These are phyloP conservation scores for Pulveroboletus sp. DNA, from an alignment of 768 basidiomycete genomes.

Conservation along the genomic window DNA sequence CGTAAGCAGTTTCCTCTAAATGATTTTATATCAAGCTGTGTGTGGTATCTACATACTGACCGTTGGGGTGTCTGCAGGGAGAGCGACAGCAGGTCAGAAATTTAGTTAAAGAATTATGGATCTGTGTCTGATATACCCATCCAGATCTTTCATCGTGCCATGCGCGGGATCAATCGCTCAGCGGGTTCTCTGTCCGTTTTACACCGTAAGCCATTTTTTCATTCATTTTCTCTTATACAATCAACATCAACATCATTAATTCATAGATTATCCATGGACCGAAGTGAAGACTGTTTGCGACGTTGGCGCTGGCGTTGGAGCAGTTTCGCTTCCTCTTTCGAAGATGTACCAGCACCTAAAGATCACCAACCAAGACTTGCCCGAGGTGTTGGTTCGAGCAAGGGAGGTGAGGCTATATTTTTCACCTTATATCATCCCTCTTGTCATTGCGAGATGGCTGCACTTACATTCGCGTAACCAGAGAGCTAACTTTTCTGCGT, in stretches of 20 bases:
- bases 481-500: background rate
- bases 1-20: conserved; percentile 7
- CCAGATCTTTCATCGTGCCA: conserved; percentile 23
- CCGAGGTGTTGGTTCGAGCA: conserved; percentile 21
- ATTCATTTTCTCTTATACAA: background rate
- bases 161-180: conserved; percentile 6
- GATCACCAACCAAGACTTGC: conserved; percentile 27
- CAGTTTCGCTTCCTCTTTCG: conserved; percentile 25
- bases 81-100: conserved; percentile 13
- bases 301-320: conserved; percentile 27
- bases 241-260: background rate
- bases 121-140: background rate
- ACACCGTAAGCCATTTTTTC: conserved; percentile 12
- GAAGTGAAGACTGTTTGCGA: conserved; percentile 25
- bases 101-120: background rate
- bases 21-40: background rate
- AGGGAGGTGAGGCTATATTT: conserved; percentile 10
- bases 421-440: background rate
- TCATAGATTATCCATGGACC: conserved; percentile 24
- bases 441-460: background rate
- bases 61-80: conserved; percentile 1
- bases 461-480: background rate
- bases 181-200: conserved; percentile 21
- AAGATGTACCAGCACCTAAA: conserved; percentile 25
- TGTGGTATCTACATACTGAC: background rate